Evolutionary conservation across 2,329 filamentous ascomycete species (phyloP).

Genomic region (Alternaria arborescens): DNA sequence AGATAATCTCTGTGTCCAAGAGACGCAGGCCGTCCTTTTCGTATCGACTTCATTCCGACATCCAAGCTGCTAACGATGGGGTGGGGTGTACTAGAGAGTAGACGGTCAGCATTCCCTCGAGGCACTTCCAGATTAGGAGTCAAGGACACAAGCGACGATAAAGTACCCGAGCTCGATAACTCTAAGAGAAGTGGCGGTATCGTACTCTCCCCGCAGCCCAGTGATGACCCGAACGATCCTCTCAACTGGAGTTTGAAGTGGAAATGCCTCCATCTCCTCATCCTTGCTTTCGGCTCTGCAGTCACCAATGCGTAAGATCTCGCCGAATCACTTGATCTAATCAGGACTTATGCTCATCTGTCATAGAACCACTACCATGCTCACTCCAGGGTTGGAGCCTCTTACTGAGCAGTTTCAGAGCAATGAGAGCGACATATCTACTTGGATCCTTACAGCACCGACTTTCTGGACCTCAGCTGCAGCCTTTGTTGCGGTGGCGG

Average conservation of each 20-base stretch:
- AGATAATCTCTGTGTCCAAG: too few species aligned
- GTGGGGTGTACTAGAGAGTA: conserved; percentile 23
- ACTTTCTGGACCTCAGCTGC: conserved; percentile 25
- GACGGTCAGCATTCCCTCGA: conserved; percentile 12
- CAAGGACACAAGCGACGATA: conserved; percentile 9
- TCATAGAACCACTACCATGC: conserved; percentile 19
- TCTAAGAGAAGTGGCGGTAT: conserved; percentile 11
- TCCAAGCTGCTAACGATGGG: conserved; percentile 13
- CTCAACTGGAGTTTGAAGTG: conserved; percentile 22
- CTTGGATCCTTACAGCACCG: conserved; percentile 23
- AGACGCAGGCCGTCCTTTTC: background rate
- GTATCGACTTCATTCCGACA: background rate
- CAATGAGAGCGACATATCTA: conserved; percentile 18
- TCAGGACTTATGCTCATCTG: background rate
- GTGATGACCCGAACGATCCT: conserved; percentile 20
- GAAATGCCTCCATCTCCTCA: conserved; percentile 18
- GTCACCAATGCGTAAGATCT: conserved; percentile 22
- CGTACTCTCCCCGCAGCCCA: conserved; percentile 11
- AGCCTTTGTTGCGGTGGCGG: conserved; percentile 21
- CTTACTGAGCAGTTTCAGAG: conserved; percentile 18
- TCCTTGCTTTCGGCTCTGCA: conserved; percentile 23
- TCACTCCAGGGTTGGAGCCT: conserved; percentile 20
- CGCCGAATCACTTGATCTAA: background rate
- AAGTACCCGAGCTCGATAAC: conserved; percentile 11
- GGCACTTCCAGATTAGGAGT: conserved; percentile 17